phyloP scores from a whole-genome alignment of 352 stramenopile species.

The Phytophthora niederhauseri region DNA sequence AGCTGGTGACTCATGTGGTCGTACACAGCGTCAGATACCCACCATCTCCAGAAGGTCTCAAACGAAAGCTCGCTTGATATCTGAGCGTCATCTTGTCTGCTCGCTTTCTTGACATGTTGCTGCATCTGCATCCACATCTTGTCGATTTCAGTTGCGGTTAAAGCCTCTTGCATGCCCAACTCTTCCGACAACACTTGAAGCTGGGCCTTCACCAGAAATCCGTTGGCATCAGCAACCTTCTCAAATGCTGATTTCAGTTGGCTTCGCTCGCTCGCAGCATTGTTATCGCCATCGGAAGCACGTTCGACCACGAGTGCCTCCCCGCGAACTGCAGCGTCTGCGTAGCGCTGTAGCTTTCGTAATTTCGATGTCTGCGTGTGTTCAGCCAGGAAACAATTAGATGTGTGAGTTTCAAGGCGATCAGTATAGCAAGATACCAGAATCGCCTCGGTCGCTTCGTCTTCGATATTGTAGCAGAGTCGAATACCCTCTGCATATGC shows the following conservation, averaged over 20 bases:
- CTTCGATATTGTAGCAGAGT: constrained; percentile 47
- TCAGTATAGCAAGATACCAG: constrained; percentile 32
- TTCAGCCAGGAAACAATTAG: not conserved
- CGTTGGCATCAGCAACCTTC: constrained; percentile 18
- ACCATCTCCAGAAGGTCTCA: constrained; percentile 59
- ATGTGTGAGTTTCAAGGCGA: not conserved
- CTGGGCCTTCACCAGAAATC: constrained; percentile 36
- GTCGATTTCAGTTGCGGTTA: constrained; percentile 51
- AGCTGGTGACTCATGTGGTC: constrained; percentile 21
- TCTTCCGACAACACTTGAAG: constrained; percentile 40
- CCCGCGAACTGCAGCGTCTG: constrained; percentile 33
- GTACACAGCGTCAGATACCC: constrained; percentile 50
- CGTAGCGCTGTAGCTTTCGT: constrained; percentile 43
- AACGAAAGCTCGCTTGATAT: constrained; percentile 34
- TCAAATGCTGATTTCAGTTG: constrained; percentile 43
- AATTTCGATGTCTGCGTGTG: constrained; percentile 43
- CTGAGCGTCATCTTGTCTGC: not conserved
- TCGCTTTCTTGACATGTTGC: constrained; percentile 1
- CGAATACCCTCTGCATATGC: constrained; percentile 48
- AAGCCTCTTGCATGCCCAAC: constrained; percentile 34
- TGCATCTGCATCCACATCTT: constrained; percentile 58
- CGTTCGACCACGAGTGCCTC: constrained; percentile 28
- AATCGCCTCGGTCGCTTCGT: constrained; percentile 52
- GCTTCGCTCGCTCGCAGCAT: constrained; percentile 21
- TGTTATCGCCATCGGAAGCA: constrained; percentile 30